These are phyloP conservation scores for Vaccinium macrocarpon DNA, from an alignment of 148 eudicot genomes.

Conservation along the genomic window DNA sequence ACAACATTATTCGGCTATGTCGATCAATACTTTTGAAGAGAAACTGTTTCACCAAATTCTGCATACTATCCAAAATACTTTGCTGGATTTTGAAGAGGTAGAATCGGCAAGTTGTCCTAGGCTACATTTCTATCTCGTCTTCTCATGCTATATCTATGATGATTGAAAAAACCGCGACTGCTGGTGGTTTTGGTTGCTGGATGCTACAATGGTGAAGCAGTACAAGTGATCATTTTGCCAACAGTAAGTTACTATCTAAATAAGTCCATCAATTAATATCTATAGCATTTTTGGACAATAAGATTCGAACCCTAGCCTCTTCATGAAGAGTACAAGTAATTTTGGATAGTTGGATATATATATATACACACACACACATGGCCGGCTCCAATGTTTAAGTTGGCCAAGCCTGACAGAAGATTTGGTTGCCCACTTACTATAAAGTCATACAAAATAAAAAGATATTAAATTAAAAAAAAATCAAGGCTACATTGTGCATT, in stretches of 20 bases:
- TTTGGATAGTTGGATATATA: not conserved
- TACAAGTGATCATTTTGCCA: not conserved
- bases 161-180: not conserved
- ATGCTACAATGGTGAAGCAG: not conserved
- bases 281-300: not conserved
- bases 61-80: not conserved
- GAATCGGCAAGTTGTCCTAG: slow-evolving; percentile 23
- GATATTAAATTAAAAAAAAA: no score
- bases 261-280: not conserved
- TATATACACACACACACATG: no score
- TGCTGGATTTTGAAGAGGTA: not conserved
- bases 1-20: no score
- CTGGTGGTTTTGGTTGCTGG: not conserved
- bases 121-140: slow-evolving; percentile 31
- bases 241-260: not conserved
- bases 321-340: not conserved
- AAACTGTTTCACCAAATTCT: not conserved
- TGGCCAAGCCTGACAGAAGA: no score
- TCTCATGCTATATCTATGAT: slow-evolving; percentile 34
- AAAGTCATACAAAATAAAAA: no score
- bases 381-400: no score
- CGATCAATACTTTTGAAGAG: not conserved
- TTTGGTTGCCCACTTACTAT: no score
- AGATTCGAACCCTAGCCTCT: not conserved
- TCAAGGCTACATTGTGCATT: no score